Base-by-base conservation (phyloP, 495 filamentous ascomycete genomes). In the Paragyromitra xinjiangensis region DNA sequence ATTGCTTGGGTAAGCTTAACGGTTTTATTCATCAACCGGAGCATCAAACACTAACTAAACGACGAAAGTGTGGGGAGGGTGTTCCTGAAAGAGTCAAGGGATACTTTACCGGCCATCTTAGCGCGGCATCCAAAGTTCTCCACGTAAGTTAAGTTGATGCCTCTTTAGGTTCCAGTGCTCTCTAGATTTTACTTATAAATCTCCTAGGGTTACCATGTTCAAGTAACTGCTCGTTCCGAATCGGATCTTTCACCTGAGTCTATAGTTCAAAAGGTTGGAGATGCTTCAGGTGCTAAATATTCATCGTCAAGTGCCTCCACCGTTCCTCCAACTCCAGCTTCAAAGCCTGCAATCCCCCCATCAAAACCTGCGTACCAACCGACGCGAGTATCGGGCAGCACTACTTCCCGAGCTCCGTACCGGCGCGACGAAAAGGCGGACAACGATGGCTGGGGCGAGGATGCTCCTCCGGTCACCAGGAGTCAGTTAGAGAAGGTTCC, bases 21-120 rank as follows among this genome's bases (percentile, higher is more conserved):
- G 6, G 3, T 44, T 59, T 53, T 39, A 29, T 22, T 19, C 22
- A n/a, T 24, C 16, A n/a, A 34, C 26, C 6, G 29, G 42, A 55
- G 9, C 9, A 44, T 44, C 26, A 9, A 45, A 55, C 19, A 34
- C 72, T 82, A 7, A 82, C 67, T 39, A 59, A 59, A 59, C 8
- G 48, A 9, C 50, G 67, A 67, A 71, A 87, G 84, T 99, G 95
- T 83, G 95, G 95, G 53, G 94, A 97, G 80, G 96, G 96, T 70
- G 95, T 99, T n/a, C 95, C 95, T 7, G 95, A 98, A 85, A 88
- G 94, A 79, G 98, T 94, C 16, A 98, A 98, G 83, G 95, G 95
- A 29, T 98, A 98, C 83, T 99, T 98, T 81, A 98, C 93, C 44
- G 97, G 94, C 82, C 94, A 99, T 85, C 84, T 94, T 22, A 90